phyloP scores from a whole-genome alignment of 2,329 filamentous ascomycete species.

The Colletotrichum endophyticum region DNA sequence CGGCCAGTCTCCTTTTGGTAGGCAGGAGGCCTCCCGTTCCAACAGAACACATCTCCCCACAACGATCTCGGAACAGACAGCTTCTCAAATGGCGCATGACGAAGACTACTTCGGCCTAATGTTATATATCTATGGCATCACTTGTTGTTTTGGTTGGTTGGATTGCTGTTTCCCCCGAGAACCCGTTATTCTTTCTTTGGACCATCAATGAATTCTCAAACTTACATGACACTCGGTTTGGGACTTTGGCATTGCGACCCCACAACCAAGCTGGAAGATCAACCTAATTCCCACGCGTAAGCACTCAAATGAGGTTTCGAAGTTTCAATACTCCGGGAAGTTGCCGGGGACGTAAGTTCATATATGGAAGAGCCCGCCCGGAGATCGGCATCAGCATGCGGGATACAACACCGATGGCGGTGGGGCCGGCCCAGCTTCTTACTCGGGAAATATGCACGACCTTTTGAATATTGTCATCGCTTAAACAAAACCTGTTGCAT shows the following conservation, averaged over 20 bases:
- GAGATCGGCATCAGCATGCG: not conserved
- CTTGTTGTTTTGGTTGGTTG: not conserved
- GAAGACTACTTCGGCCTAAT: not conserved
- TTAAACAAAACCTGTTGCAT: not conserved
- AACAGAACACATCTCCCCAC: not conserved
- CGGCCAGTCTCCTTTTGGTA: not conserved
- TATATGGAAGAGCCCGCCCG: not conserved
- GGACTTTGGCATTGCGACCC: not conserved
- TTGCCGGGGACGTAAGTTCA: not conserved
- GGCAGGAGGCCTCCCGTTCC: not conserved
- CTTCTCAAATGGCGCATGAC: not conserved
- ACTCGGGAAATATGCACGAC: not conserved
- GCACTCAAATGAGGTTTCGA: not conserved
- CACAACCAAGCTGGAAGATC: not conserved
- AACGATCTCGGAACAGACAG: not conserved
- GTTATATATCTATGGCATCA: not conserved
- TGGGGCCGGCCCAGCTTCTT: not conserved
- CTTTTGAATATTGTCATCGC: not conserved
- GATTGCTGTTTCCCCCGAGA: not conserved
- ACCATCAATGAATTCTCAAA: not conserved
- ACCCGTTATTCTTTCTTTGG: too few relatives aligned
- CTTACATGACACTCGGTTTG: not conserved
- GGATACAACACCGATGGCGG: not conserved
- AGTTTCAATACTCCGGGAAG: not conserved
- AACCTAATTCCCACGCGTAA: not conserved